Conservation (phyloP, 768 basidiomycete genomes). For the Termitomyces sp. region DNA sequence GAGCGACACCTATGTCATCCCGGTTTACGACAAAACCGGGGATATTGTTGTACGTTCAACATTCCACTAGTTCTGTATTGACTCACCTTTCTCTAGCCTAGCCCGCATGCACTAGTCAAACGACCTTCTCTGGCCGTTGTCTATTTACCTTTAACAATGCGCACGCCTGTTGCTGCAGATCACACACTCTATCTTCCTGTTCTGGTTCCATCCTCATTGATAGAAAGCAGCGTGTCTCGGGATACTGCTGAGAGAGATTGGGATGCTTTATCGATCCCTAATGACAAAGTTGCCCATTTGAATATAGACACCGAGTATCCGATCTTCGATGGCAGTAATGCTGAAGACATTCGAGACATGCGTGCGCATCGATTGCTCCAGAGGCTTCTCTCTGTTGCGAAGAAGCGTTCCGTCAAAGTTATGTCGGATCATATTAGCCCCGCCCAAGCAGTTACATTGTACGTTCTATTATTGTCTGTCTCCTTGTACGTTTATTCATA, state of each 20-base stretch:
- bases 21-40: slow-evolving; percentile 37
- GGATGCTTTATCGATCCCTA: slow-evolving; percentile 40
- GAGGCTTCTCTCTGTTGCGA: slow-evolving; percentile 34
- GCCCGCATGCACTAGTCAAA: slow-evolving; percentile 31
- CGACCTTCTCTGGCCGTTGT: slow-evolving; percentile 66
- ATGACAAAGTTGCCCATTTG: slow-evolving; percentile 37
- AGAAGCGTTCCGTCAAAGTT: slow-evolving; percentile 35
- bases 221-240: slow-evolving; percentile 18
- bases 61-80: slow-evolving; percentile 26
- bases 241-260: slow-evolving; percentile 38
- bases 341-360: slow-evolving; percentile 39
- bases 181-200: slow-evolving; percentile 61
- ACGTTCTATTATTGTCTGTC: slow-evolving; percentile 25
- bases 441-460: slow-evolving; percentile 65
- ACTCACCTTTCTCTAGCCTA: slow-evolving; percentile 41
- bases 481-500: slow-evolving; percentile 8
- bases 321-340: slow-evolving; percentile 45
- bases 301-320: slow-evolving; percentile 27
- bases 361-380: slow-evolving; percentile 44
- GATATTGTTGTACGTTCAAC: slow-evolving; percentile 33
- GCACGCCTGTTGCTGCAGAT: slow-evolving; percentile 25
- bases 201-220: slow-evolving; percentile 29
- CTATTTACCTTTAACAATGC: slow-evolving; percentile 53
- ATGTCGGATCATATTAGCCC: slow-evolving; percentile 44
- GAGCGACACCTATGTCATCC: slow-evolving; percentile 28